A percentile compares a stretch with the other conserved stretches of the same genome.
Evolutionary conservation across 345 rosid species (phyloP).

Genomic region (Eucalyptus tenuipes): DNA sequence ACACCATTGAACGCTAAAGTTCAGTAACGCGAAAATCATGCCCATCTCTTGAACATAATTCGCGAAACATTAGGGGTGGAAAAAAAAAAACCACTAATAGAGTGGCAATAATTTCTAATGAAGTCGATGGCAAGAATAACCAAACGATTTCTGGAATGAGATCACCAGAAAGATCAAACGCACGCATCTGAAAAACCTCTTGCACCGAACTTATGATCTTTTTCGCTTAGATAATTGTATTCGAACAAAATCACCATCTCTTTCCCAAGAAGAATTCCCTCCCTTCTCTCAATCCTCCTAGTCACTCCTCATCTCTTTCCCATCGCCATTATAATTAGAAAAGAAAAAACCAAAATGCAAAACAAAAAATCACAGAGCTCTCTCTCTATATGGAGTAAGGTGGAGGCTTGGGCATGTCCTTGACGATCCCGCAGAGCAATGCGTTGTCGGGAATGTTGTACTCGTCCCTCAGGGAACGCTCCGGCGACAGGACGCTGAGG

Average conservation of each 20-base stretch:
- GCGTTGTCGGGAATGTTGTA: constrained; percentile 17
- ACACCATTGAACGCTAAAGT: background rate
- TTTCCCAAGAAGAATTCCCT: background rate
- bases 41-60: background rate
- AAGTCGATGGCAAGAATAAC: background rate
- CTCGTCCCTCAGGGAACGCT: constrained; percentile 16
- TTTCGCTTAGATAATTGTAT: background rate
- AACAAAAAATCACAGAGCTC: background rate
- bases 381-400: constrained; percentile 2
- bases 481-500: constrained; percentile 11
- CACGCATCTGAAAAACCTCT: background rate
- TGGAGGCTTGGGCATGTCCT: constrained; percentile 7
- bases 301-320: background rate
- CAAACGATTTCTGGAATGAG: background rate
- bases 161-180: background rate
- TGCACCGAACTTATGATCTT: background rate
- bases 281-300: background rate
- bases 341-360: background rate
- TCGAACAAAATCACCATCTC: background rate
- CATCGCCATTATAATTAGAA: background rate
- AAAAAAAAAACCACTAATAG: background rate
- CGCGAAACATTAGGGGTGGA: background rate
- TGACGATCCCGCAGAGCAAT: constrained; percentile 11
- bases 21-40: background rate
- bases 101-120: background rate